Conservation (phyloP, 306 rosid species). For the Fragaria ananassa region DNA sequence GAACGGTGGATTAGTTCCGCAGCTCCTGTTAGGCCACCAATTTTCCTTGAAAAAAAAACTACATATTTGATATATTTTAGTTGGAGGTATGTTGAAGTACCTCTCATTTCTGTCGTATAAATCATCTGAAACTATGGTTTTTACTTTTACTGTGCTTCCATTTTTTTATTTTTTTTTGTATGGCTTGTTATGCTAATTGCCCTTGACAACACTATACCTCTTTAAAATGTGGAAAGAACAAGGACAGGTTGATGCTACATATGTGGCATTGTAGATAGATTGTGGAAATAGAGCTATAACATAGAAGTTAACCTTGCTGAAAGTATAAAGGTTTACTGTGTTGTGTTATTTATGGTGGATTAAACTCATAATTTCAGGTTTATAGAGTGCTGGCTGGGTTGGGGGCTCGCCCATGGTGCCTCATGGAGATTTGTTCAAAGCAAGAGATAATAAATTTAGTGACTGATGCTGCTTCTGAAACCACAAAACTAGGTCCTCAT, state of each 20-base stretch:
- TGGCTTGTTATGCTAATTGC: background rate
- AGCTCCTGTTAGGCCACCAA: background rate
- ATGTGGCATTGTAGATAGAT: background rate
- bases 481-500: conserved; percentile 63
- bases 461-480: conserved; percentile 57
- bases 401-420: conserved; percentile 82
- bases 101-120: background rate
- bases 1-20: background rate
- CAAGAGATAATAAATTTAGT: conserved; percentile 65
- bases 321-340: background rate
- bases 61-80: background rate
- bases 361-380: conserved; percentile 48
- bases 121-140: background rate
- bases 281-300: background rate
- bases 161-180: background rate
- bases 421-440: conserved; percentile 80
- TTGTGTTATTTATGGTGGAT: conserved; percentile 15
- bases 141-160: background rate
- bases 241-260: background rate
- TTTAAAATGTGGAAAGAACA: background rate
- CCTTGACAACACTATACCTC: background rate
- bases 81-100: background rate
- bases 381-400: conserved; percentile 74
- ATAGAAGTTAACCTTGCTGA: background rate
- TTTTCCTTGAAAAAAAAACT: background rate